A percentile compares a stretch with the other conserved stretches of the same genome.
Conservation (phyloP, 352 stramenopile species). For the Globisporangium camurandrum region DNA sequence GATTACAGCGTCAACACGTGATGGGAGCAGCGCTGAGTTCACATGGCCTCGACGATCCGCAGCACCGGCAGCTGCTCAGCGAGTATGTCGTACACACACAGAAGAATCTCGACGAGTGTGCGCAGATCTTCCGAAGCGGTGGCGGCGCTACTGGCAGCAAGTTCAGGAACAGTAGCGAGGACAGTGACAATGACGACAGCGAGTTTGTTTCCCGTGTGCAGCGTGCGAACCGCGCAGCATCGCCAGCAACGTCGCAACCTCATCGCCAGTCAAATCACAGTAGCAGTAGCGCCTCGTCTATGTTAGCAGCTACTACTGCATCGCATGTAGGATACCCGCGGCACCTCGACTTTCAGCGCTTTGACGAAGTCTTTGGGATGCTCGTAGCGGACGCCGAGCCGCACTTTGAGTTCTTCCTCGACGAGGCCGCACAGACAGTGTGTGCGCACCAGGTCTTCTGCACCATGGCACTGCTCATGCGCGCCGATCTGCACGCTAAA, state of each 20-base stretch:
- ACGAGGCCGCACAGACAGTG: constrained; percentile 17
- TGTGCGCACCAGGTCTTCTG: constrained; percentile 58
- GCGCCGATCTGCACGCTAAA: constrained; percentile 46
- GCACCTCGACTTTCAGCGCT: constrained; percentile 35
- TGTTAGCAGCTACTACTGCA: too few relatives aligned
- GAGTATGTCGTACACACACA: constrained; percentile 49
- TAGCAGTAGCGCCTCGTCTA: too few relatives aligned
- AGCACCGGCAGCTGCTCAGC: constrained; percentile 32
- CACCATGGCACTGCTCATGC: constrained; percentile 41
- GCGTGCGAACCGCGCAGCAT: background rate
- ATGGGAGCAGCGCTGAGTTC: constrained; percentile 22
- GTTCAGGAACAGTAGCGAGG: constrained; percentile 18
- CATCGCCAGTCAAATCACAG: too few relatives aligned
- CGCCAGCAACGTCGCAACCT: too few relatives aligned
- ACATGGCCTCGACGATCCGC: constrained; percentile 8
- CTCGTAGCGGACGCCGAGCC: constrained; percentile 52
- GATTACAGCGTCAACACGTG: background rate
- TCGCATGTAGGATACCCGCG: constrained; percentile 29
- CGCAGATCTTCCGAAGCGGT: constrained; percentile 49
- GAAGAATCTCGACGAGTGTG: constrained; percentile 46
- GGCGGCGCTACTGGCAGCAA: constrained; percentile 7
- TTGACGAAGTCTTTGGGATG: constrained; percentile 75
- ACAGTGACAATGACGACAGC: constrained; percentile 8
- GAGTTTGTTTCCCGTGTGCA: background rate
- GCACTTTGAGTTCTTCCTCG: constrained; percentile 61